These are phyloP conservation scores for Ziziphus jujuba DNA, from an alignment of 306 rosid species.

Conservation along the genomic window DNA sequence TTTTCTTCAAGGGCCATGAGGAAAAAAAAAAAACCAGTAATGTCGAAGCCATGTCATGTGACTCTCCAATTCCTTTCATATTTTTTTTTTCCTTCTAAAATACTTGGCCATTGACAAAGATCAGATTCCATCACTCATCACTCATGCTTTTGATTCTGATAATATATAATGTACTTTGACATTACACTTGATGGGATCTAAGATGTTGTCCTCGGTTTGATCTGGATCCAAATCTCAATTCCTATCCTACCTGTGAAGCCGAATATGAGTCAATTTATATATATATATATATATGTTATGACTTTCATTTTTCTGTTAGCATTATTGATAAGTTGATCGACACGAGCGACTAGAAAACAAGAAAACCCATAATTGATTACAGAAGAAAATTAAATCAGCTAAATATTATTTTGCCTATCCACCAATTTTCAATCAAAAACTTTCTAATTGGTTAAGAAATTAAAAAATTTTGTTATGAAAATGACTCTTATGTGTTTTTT, in stretches of 20 bases:
- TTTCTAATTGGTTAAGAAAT: no score
- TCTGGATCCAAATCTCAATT: constrained; percentile 30
- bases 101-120: constrained; percentile 20
- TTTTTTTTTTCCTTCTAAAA: constrained; percentile 9
- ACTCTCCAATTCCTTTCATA: background rate
- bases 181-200: constrained; percentile 32
- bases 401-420: no score
- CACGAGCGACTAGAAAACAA: no score
- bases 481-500: no score
- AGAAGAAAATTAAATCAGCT: no score
- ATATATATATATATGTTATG: no score
- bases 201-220: constrained; percentile 27
- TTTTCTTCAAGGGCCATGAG: constrained; percentile 1
- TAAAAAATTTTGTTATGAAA: no score
- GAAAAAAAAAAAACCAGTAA: constrained; percentile 9
- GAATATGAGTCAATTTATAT: background rate
- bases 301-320: background rate
- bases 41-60: constrained; percentile 30
- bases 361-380: no score
- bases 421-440: no score
- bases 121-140: constrained; percentile 23
- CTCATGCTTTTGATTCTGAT: constrained; percentile 14
- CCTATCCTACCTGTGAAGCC: background rate
- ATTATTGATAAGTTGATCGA: background rate
- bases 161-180: background rate